Percentiles rank a stretch among this genome's conserved stretches.
These are phyloP conservation scores for Musa troglodytarum DNA, from an alignment of 176 grass and related monocot genomes.

Conservation along the genomic window DNA sequence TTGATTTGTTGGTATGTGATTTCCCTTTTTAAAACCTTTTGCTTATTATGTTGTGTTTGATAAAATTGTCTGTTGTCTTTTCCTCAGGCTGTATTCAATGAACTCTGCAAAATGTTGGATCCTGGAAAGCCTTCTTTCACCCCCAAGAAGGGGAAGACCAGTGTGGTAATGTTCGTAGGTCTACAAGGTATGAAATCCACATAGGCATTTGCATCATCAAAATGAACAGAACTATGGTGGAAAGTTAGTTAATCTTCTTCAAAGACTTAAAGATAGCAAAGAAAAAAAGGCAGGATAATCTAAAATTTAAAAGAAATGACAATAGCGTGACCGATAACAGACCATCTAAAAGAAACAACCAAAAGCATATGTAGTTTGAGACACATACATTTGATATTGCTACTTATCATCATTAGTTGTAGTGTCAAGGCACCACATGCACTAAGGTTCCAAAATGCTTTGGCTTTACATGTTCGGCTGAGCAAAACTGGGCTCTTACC, in stretches of 20 bases:
- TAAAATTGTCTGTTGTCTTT: neutral
- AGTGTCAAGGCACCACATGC: too few relatives aligned
- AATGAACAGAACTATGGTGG: neutral
- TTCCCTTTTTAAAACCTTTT: neutral
- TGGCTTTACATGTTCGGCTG: too few relatives aligned
- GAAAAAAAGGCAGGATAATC: neutral
- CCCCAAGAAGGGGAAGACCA: slow-evolving; percentile 76
- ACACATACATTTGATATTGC: too few relatives aligned
- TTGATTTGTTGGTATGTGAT: neutral
- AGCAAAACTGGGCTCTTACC: too few relatives aligned
- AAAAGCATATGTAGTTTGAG: neutral
- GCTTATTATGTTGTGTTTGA: too few relatives aligned
- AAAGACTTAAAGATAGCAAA: neutral
- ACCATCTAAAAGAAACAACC: neutral
- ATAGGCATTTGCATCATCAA: neutral
- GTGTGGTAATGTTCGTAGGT: slow-evolving; percentile 90
- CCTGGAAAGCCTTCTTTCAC: slow-evolving; percentile 79
- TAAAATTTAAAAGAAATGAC: neutral
- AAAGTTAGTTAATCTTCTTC: neutral
- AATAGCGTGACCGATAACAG: neutral
- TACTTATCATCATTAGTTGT: neutral
- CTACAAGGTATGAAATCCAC: slow-evolving; percentile 50
- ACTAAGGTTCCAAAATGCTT: too few relatives aligned
- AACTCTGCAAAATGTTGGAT: slow-evolving; percentile 96
- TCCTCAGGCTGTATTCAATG: slow-evolving; percentile 63